Evolutionary conservation across 768 basidiomycete genomes (phyloP).

Genomic region (Hericium alpestre): DNA sequence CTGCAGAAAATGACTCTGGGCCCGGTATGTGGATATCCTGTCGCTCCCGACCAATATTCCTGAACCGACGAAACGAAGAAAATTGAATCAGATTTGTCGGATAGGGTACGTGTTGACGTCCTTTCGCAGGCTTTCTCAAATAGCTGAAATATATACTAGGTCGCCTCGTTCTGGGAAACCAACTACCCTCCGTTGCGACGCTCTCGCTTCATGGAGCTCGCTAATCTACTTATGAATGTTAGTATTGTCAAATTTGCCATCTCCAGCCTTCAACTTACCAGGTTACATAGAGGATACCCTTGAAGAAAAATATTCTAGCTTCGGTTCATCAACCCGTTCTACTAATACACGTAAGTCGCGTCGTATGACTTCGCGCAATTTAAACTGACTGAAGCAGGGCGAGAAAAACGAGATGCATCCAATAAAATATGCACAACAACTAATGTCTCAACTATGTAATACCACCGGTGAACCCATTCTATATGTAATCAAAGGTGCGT

Average conservation of each 20-base stretch:
- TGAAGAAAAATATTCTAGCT: constrained; percentile 33
- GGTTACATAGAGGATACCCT: constrained; percentile 39
- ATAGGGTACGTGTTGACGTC: background rate
- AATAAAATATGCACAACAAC: constrained; percentile 2
- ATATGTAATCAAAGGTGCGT: constrained; percentile 3
- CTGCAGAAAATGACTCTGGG: constrained; percentile 45
- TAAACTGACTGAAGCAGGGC: background rate
- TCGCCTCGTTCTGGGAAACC: constrained; percentile 57
- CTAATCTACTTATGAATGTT: constrained; percentile 53
- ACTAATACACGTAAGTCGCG: constrained; percentile 3
- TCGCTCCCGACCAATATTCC: too few species aligned
- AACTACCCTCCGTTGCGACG: constrained; percentile 44
- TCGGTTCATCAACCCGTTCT: constrained; percentile 4
- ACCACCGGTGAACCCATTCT: background rate
- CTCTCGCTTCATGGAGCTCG: constrained; percentile 38
- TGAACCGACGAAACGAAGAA: too few species aligned
- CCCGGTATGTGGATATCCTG: constrained; percentile 29
- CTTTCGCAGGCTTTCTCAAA: background rate
- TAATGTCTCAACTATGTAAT: background rate
- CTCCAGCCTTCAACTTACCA: background rate
- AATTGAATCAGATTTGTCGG: background rate
- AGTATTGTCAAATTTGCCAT: constrained; percentile 14
- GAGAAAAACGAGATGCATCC: constrained; percentile 4
- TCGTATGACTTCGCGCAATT: background rate
- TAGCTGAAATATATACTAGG: constrained; percentile 23